phyloP scores from a whole-genome alignment of 371 early-diverging fungal genomes.

The Mortierella sp. region DNA sequence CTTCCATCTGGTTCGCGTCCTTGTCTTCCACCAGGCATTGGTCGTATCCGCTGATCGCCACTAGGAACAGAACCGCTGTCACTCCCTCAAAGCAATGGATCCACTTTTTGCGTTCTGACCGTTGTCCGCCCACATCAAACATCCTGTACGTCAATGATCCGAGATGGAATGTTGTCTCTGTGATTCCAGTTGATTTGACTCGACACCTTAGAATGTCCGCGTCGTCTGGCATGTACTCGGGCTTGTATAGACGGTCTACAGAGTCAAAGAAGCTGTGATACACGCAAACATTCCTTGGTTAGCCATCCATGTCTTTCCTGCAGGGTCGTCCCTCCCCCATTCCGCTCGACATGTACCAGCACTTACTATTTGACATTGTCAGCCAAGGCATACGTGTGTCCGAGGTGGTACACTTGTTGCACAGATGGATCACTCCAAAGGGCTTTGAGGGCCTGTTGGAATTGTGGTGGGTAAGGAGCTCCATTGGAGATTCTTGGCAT shows the following conservation, averaged over 20 bases:
- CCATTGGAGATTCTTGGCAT: constrained; percentile 18
- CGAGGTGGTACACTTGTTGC: constrained; percentile 23
- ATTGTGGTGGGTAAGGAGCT: constrained; percentile 28
- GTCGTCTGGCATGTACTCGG: constrained; percentile 84
- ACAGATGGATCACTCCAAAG: constrained; percentile 31
- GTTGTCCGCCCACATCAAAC: constrained; percentile 95
- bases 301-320: too few species aligned
- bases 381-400: constrained; percentile 28
- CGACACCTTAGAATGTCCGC: constrained; percentile 87
- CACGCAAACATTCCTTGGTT: constrained; percentile 23
- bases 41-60: constrained; percentile 93
- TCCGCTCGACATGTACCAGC: not conserved
- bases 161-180: constrained; percentile 87
- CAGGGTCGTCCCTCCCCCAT: too few species aligned
- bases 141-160: constrained; percentile 84
- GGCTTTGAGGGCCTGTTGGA: constrained; percentile 14
- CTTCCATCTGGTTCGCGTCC: constrained; percentile 88
- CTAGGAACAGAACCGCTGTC: constrained; percentile 91
- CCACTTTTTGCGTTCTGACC: constrained; percentile 95
- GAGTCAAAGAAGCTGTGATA: constrained; percentile 83
- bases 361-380: constrained; percentile 40
- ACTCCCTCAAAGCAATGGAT: constrained; percentile 95
- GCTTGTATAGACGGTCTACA: constrained; percentile 81
- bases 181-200: constrained; percentile 88
- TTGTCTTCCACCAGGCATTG: constrained; percentile 94